Percentiles rank a stretch among this genome's conserved stretches.
These are phyloP conservation scores for Boletus vermiculosoides DNA, from an alignment of 768 basidiomycete genomes.

Conservation along the genomic window DNA sequence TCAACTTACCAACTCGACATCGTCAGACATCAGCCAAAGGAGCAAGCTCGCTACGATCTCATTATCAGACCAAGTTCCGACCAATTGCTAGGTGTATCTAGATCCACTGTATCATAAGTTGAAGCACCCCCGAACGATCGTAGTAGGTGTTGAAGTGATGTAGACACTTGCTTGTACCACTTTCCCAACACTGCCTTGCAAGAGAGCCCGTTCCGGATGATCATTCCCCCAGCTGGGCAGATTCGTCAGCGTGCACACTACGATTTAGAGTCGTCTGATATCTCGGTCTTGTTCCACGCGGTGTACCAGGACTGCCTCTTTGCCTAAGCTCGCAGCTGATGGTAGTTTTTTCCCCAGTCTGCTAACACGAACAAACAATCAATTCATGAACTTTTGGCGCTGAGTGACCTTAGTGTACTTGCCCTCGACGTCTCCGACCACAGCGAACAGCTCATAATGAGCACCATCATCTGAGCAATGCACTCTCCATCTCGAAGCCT, in stretches of 20 bases:
- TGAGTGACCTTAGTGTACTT: neutral
- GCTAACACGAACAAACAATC: constrained; percentile 19
- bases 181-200: neutral
- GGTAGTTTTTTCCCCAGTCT: neutral
- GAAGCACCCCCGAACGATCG: neutral
- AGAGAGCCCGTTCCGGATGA: neutral
- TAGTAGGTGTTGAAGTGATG: neutral
- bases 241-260: neutral
- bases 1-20: neutral
- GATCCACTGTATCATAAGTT: neutral
- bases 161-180: neutral
- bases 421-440: neutral
- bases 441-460: constrained; percentile 18
- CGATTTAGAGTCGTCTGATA: neutral
- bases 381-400: neutral
- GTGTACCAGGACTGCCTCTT: neutral
- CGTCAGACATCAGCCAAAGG: neutral
- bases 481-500: neutral
- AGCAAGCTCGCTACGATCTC: neutral
- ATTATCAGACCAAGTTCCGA: neutral
- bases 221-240: neutral
- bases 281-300: neutral
- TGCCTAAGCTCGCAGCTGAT: neutral
- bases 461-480: constrained; percentile 15
- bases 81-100: neutral